Base-by-base conservation (phyloP, 176 grass and related monocot species). In the Musa schizocarpa region DNA sequence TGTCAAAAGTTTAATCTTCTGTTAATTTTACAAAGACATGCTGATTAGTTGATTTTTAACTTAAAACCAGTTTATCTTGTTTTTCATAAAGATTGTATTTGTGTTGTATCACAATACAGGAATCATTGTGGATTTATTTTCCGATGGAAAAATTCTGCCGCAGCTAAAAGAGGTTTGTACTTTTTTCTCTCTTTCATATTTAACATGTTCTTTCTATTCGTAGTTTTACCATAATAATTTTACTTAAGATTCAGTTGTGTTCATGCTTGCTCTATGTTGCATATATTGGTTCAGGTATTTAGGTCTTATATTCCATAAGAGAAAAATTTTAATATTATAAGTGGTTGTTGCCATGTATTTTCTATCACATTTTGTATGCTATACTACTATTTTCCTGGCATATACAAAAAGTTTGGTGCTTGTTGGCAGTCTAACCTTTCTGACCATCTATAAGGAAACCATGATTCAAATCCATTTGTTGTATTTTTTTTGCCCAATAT, bases 41-140 rank as follows among this genome's bases (percentile, higher is more conserved):
- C 1, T 12, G 50, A 64, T 63, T 70, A 16, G 58, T 4, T 57
- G 8, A 14, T 0, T 67, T 72, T 77, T 2, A 53, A 48, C 79
- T 23, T 61, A 68, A 48, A 8, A 13, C 66, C 23, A 82, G 0
- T 1, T 61, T 48, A 79, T 65, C 24, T 68, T 68, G 24, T 43
- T 68, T 1, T 34, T 68, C 3, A 68, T 68, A 29, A 68, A 43
- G 24, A 3, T 7, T 51, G 9, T 51, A 16, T 49, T 70, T 48
- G 34, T 43, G 34, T 10, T 73, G 70, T 68, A 14, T 82, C 58
- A 56, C 71, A 1, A 9, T 82, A 54, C 83, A 98, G 94, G 94
- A 13, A 89, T 98, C 78, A 74, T 93, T 74, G 90, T 98, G 65
- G 94, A 98, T 93, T 85, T 93, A 54, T 98, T 98, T 81, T 76